Percentiles rank a stretch among this genome's conserved stretches.
Conservation (phyloP, 495 filamentous ascomycete species). For the Hyaloscypha hepaticicola region DNA sequence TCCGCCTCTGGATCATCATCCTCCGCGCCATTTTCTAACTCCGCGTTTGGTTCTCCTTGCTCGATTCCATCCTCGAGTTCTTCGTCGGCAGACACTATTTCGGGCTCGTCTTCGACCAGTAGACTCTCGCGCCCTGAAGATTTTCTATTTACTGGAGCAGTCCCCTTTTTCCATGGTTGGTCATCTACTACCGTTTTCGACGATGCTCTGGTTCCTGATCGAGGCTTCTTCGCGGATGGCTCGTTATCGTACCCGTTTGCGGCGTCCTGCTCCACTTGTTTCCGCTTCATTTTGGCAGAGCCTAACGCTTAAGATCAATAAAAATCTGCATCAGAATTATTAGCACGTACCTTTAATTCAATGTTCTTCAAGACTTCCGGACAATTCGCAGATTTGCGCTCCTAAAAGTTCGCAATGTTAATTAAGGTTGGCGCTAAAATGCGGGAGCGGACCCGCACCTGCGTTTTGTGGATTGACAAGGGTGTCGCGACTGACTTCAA, state of each 20-base stretch:
- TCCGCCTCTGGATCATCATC: neutral
- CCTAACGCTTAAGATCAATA: neutral
- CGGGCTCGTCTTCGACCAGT: conserved; percentile 2
- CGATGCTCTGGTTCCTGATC: neutral
- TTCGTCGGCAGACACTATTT: neutral
- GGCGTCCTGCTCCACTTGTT: conserved; percentile 4
- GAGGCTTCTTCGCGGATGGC: conserved; percentile 13
- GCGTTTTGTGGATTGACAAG: conserved; percentile 4
- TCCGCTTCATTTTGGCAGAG: conserved; percentile 25
- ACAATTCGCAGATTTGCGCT: neutral
- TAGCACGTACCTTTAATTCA: conserved; percentile 1
- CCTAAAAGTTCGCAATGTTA: conserved; percentile 2
- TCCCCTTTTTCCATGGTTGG: neutral
- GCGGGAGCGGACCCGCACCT: conserved; percentile 19
- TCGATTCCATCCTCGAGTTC: conserved; percentile 2
- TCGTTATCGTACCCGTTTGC: neutral
- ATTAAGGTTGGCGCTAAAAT: conserved; percentile 26
- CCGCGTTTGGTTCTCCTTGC: neutral
- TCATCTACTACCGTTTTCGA: neutral
- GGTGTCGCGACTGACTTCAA: conserved; percentile 19
- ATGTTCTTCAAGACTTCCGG: neutral
- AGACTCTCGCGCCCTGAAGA: neutral
- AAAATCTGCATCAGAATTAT: neutral
- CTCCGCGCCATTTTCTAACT: neutral
- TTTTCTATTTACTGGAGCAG: conserved; percentile 8